A percentile compares a stretch with the other conserved stretches of the same genome.
Conservation (phyloP, 352 stramenopile genomes). For the Saprolegnia diclina region DNA sequence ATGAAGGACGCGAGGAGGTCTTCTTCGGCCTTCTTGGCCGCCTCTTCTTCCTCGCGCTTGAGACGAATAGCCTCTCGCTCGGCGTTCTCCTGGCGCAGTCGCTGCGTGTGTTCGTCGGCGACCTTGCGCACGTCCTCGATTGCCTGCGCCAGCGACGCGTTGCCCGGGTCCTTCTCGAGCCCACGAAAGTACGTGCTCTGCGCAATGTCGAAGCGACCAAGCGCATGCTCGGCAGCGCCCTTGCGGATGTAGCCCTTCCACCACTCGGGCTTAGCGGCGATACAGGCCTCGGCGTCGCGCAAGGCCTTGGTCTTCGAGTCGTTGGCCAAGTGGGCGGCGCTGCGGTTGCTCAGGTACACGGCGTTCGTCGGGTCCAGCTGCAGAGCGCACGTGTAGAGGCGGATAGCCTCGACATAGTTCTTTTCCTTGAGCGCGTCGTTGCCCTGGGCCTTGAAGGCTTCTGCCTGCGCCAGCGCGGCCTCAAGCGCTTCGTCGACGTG, state of each 20-base stretch:
- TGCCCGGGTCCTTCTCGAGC: slow-evolving; percentile 62
- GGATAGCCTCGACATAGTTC: slow-evolving; percentile 55
- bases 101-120: slow-evolving; percentile 57
- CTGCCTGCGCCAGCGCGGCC: slow-evolving; percentile 62
- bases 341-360: slow-evolving; percentile 84
- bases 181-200: slow-evolving; percentile 63
- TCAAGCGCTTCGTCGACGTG: slow-evolving; percentile 30
- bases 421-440: slow-evolving; percentile 63
- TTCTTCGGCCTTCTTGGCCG: slow-evolving; percentile 34
- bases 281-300: slow-evolving; percentile 69
- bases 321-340: slow-evolving; percentile 68
- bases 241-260: slow-evolving; percentile 86
- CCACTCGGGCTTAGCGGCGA: slow-evolving; percentile 72
- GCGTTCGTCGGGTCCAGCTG: slow-evolving; percentile 79
- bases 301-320: slow-evolving; percentile 76
- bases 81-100: slow-evolving; percentile 43
- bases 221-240: slow-evolving; percentile 66
- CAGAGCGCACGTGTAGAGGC: slow-evolving; percentile 80
- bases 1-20: slow-evolving; percentile 72
- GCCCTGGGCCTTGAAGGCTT: slow-evolving; percentile 79
- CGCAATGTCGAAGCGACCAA: slow-evolving; percentile 67
- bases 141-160: slow-evolving; percentile 51
- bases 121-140: slow-evolving; percentile 65
- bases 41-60: slow-evolving; percentile 37
- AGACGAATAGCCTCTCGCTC: slow-evolving; percentile 40